Base-by-base conservation (phyloP, 1,139 yeast species). In the Zygosaccharomyces sapae region DNA sequence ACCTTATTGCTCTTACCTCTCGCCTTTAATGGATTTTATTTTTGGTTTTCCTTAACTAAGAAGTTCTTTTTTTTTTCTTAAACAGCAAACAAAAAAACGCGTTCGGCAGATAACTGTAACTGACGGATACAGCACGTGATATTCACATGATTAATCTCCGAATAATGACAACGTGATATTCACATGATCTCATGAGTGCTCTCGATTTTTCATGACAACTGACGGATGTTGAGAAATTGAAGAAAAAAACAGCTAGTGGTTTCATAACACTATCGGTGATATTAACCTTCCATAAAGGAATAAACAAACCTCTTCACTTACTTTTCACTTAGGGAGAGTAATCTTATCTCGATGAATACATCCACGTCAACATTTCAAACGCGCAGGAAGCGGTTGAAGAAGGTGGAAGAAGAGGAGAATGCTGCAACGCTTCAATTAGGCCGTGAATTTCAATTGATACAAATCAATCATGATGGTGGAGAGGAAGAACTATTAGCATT, bases 351-450 rank as follows among this genome's bases (percentile, higher is more conserved):
- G 13, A 88, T 89, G 96, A 89, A 88, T 68, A 83, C 88, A 45
- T 85, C 96, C 46, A 87, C 95, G 41, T 86, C 95, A 51, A 86
- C 96, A 7, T 78, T 88, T 46, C 92, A 90, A 34, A 88, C 86
- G 44, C 79, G 88, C 66, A 78, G 88, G 66, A 76, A 89, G 63
- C 82, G 86, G 56, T 77, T 80, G 55, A 79, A 80, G 49, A 82
- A 80, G 49, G 75, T 77, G 48, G 90, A 85, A 45, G 81, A 77
- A 54, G 97, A 90, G 61, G 97, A 92, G 64, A 94, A 92, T 62
- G 92, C 97, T 0, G 82, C 96, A 0, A 77, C 79, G 45, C 74
- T 92, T 58, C 86, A 86, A 62, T 75, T 92, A 47, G 98, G 98
- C 4, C 92, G 95, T 24, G 97, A 92, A 70, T 92, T 92, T 64